Base-by-base conservation (phyloP, 2,329 filamentous ascomycete species). In the Fonsecaea erecta region DNA sequence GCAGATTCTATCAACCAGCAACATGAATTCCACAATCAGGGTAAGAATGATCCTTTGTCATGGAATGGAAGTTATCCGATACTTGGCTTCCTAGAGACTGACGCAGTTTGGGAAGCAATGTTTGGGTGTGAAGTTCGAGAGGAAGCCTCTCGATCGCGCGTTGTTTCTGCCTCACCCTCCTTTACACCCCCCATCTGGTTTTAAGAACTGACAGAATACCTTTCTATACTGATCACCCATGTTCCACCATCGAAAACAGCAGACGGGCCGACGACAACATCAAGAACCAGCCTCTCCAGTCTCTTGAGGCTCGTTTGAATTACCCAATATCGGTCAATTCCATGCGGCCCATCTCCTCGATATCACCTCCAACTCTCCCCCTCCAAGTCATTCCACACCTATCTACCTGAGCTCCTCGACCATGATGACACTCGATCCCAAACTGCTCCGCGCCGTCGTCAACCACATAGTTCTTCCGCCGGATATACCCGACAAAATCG, bases 391-490 rank as follows among this genome's bases (percentile, higher is more conserved):
- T 18, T 18, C 1, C 37, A 5, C 4, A 5, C 37, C 28, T 28
- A 43, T 32, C 43, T 43, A 51, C 55, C 21, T 18, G 43, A 43
- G 8, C 21, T 48, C 18, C 24, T 21, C 55, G 11, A 34, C 37
- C 16, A 58, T 34, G 55, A 26, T 7, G 16, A 21, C 37, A 21
- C 8, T 30, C 14, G 14, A 18, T 52, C 28, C 21, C 30, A 57
- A 52, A 56, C 26, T 60, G 21, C 62, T 65, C n/a, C 51, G 40
- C 9, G 57, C 34, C 11, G 57, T 76, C 14, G 73, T 77, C 64
- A 72, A 77, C 35, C 79, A 81, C 48, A 64, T 78, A 16, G 74
- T 74, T 0, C 69, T 81, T 0, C 79, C 79, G 1, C 76, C 77
- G 9, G 66, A 76, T 8, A 71, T 80, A 2, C 78, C 79, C 5